These are phyloP conservation scores for Emericellopsis cladophorae DNA, from an alignment of 2,329 filamentous ascomycete species.

Conservation along the genomic window DNA sequence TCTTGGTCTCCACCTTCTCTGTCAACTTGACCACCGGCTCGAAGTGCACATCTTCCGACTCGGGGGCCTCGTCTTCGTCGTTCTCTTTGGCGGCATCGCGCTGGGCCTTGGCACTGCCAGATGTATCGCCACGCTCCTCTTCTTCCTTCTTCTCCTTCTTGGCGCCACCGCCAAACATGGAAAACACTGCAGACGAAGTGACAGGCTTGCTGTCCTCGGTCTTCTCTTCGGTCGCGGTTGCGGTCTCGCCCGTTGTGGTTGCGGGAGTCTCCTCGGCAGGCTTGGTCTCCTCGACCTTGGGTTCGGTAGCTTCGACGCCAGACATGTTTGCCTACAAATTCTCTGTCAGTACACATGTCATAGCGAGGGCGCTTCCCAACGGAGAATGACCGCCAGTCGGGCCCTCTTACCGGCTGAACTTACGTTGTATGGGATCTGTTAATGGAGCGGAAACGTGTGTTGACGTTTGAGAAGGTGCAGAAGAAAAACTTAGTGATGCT, in stretches of 20 bases:
- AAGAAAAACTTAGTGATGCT: not conserved
- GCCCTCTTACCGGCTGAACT: no score
- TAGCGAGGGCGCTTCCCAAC: no score
- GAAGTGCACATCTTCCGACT: slow-evolving; percentile 91
- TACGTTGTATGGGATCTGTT: no score
- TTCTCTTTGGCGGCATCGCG: slow-evolving; percentile 44
- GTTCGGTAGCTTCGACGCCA: slow-evolving; percentile 35
- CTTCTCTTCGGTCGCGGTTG: slow-evolving; percentile 12
- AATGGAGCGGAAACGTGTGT: no score
- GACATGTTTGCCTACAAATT: slow-evolving; percentile 25
- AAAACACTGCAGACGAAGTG: slow-evolving; percentile 65
- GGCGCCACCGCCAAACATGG: slow-evolving; percentile 95
- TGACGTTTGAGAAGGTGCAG: not conserved
- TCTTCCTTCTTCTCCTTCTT: slow-evolving; percentile 94
- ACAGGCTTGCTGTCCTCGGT: slow-evolving; percentile 24
- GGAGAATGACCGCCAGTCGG: no score
- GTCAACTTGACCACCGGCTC: slow-evolving; percentile 93
- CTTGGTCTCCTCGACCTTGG: slow-evolving; percentile 40
- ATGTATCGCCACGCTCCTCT: slow-evolving; percentile 74
- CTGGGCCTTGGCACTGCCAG: slow-evolving; percentile 77
- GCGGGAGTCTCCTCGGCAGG: slow-evolving; percentile 8
- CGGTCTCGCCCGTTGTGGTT: not conserved
- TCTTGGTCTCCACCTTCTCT: slow-evolving; percentile 93
- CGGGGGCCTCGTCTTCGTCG: slow-evolving; percentile 59
- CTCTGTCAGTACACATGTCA: no score